These are phyloP conservation scores for Begonia masoniana DNA, from an alignment of 306 rosid species.

Conservation along the genomic window DNA sequence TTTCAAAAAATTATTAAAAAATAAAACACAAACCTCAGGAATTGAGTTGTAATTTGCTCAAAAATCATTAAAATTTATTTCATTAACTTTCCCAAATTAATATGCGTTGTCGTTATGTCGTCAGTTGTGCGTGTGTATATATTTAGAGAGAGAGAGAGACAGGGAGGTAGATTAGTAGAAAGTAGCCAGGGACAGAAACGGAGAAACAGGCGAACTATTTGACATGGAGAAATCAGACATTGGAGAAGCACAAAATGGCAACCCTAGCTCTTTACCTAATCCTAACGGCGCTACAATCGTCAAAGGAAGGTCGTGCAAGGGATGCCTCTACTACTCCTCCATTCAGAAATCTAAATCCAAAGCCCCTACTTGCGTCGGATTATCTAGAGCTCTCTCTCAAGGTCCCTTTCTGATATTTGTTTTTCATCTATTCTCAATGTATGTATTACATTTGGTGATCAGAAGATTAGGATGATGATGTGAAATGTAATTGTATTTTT, in stretches of 20 bases:
- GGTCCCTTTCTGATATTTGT: slow-evolving; percentile 19
- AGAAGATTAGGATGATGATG: not conserved
- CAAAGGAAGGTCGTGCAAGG: slow-evolving; percentile 62
- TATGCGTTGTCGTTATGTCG: too few relatives aligned
- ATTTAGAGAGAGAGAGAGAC: not conserved
- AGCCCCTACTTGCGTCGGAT: slow-evolving; percentile 56
- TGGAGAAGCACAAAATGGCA: slow-evolving; percentile 12
- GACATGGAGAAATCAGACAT: slow-evolving; percentile 7
- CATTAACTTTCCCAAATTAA: too few relatives aligned
- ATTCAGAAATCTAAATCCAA: slow-evolving; percentile 52
- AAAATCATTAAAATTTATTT: too few relatives aligned
- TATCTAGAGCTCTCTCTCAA: slow-evolving; percentile 41
- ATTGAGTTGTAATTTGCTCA: too few relatives aligned
- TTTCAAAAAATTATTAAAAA: too few relatives aligned
- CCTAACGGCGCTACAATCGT: slow-evolving; percentile 10
- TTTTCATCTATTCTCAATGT: not conserved
- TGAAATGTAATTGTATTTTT: not conserved
- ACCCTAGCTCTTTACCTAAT: slow-evolving; percentile 12
- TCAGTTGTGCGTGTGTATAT: too few relatives aligned
- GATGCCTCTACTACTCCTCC: slow-evolving; percentile 60
- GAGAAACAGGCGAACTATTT: not conserved
- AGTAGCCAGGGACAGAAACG: slow-evolving; percentile 5
- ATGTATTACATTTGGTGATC: not conserved
- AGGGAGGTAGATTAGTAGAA: not conserved
- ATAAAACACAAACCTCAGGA: too few relatives aligned